Evolutionary conservation across 208 protist genomes (phyloP).

Genomic region (Trypanosoma mega): DNA sequence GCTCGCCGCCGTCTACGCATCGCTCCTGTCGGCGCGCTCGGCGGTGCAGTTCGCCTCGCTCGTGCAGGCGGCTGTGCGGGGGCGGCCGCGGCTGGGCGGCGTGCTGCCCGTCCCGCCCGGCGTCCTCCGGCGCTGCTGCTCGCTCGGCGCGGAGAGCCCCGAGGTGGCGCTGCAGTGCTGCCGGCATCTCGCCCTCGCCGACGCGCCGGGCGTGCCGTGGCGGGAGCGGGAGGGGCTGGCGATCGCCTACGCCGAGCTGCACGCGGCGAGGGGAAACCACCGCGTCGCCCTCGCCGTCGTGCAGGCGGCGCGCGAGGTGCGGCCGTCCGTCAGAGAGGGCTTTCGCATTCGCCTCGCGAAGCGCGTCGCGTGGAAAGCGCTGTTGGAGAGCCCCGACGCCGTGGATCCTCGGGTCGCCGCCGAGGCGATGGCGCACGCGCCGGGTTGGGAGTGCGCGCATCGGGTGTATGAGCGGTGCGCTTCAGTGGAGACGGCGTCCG

Average conservation of each 20-base stretch:
- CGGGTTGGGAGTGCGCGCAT: slow-evolving; percentile 37
- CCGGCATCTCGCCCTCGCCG: slow-evolving; percentile 42
- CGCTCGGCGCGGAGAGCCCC: slow-evolving; percentile 32
- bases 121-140: slow-evolving; percentile 51
- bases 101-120: slow-evolving; percentile 53
- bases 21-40: slow-evolving; percentile 27
- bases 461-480: slow-evolving; percentile 24
- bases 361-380: slow-evolving; percentile 3
- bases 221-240: slow-evolving; percentile 44
- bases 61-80: slow-evolving; percentile 46
- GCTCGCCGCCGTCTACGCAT: slow-evolving; percentile 31
- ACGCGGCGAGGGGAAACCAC: slow-evolving; percentile 43
- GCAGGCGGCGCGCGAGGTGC: slow-evolving; percentile 34
- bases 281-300: slow-evolving; percentile 42
- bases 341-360: slow-evolving; percentile 26
- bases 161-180: slow-evolving; percentile 48
- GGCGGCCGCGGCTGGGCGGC: slow-evolving; percentile 45
- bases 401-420: slow-evolving; percentile 18
- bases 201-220: slow-evolving; percentile 20
- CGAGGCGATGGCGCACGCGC: slow-evolving; percentile 26
- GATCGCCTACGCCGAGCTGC: slow-evolving; percentile 39
- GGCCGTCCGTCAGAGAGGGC: slow-evolving; percentile 44
- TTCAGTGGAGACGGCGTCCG: slow-evolving; percentile 9
- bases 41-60: slow-evolving; percentile 51
- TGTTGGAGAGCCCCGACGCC: slow-evolving; percentile 8